These are phyloP conservation scores for Trebouxia sp. DNA, from an alignment of 139 green algal species.

Conservation along the genomic window DNA sequence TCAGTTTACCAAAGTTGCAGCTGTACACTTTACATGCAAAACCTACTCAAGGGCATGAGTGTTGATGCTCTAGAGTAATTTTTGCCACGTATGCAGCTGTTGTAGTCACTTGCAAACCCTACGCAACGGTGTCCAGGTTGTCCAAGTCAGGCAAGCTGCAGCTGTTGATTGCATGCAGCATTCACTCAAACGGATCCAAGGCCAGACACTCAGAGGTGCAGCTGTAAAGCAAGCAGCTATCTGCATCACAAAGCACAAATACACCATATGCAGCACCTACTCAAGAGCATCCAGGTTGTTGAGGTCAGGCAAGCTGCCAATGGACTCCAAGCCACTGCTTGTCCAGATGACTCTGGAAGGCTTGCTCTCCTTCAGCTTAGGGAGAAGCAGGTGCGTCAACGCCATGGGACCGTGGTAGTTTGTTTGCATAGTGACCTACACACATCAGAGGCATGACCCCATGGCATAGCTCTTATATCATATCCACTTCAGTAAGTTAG, in stretches of 20 bases:
- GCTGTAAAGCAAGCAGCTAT: no score
- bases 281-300: background rate
- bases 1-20: no score
- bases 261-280: conserved; percentile 1
- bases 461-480: background rate
- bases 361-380: conserved; percentile 4
- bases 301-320: conserved; percentile 11
- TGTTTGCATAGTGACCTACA: conserved; percentile 16
- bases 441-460: background rate
- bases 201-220: no score
- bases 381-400: background rate
- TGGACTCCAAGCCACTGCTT: conserved; percentile 4
- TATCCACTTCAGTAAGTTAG: background rate
- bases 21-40: no score
- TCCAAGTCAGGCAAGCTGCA: background rate
- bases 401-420: conserved; percentile 21
- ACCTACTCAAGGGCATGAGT: no score
- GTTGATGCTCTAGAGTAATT: no score
- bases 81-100: no score
- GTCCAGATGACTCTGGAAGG: conserved; percentile 9
- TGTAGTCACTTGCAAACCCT: no score
- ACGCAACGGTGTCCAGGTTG: no score
- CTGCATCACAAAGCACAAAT: no score
- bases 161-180: no score
- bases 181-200: no score